phyloP scores from a whole-genome alignment of 768 basidiomycete species.

The Russula sp. region DNA sequence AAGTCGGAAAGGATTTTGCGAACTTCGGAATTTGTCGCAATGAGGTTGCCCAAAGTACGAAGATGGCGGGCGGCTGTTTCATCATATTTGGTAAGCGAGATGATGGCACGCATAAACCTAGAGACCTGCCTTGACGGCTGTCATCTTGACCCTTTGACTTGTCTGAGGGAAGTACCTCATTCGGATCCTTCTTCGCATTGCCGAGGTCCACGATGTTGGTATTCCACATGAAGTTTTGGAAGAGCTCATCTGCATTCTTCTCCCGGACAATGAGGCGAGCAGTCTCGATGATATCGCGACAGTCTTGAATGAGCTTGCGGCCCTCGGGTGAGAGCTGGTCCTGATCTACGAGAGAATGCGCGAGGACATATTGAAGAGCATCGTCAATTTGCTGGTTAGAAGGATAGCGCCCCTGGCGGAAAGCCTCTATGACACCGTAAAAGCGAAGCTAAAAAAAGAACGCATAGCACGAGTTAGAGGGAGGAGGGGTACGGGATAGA shows the following conservation, averaged over 20 bases:
- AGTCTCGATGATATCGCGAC: slow-evolving; percentile 75
- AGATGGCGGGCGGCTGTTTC: slow-evolving; percentile 70
- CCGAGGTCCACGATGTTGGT: slow-evolving; percentile 50
- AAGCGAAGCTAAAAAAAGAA: slow-evolving; percentile 49
- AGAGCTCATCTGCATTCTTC: slow-evolving; percentile 87
- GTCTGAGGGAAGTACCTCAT: slow-evolving; percentile 43
- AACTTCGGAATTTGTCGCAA: slow-evolving; percentile 90
- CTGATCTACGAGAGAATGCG: slow-evolving; percentile 52
- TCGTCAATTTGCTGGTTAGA: slow-evolving; percentile 75
- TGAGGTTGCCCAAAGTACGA: slow-evolving; percentile 77
- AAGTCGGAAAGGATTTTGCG: slow-evolving; percentile 84
- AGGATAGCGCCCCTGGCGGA: slow-evolving; percentile 73
- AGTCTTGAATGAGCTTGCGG: slow-evolving; percentile 66
- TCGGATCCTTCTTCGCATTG: slow-evolving; percentile 38
- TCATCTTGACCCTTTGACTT: slow-evolving; percentile 53
- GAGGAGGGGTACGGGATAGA: background rate
- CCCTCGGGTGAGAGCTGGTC: slow-evolving; percentile 72
- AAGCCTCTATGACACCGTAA: slow-evolving; percentile 76
- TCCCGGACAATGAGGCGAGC: slow-evolving; percentile 61
- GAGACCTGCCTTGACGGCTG: slow-evolving; percentile 46
- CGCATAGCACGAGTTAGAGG: background rate
- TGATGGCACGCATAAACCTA: background rate
- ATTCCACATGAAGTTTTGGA: slow-evolving; percentile 88
- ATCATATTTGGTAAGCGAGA: background rate
- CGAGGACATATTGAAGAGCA: slow-evolving; percentile 59